A percentile compares a stretch with the other conserved stretches of the same genome.
Conservation (phyloP, 73 alveolate genomes). For the Paramecium caudatum region DNA sequence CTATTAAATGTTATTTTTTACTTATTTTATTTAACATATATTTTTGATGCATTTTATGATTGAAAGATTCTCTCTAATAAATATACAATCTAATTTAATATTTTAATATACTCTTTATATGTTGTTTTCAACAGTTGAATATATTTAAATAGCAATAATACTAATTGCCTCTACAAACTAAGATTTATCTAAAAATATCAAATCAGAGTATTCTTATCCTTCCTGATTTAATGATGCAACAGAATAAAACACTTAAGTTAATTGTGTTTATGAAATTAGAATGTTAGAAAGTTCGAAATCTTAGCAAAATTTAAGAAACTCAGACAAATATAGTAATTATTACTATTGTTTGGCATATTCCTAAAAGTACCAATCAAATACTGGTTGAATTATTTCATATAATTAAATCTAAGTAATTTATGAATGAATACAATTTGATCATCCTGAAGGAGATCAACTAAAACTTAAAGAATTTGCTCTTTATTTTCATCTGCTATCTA, state of each 20-base stretch:
- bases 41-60: conserved; percentile 45
- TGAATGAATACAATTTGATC: conserved; percentile 21
- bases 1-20: not conserved
- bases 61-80: conserved; percentile 21
- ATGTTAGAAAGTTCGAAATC: conserved; percentile 29
- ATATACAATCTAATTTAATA: conserved; percentile 45
- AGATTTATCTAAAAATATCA: conserved; percentile 36
- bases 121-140: not conserved
- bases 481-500: conserved; percentile 43
- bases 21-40: conserved; percentile 24
- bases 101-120: conserved; percentile 25
- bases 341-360: conserved; percentile 11
- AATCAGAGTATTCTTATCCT: not conserved
- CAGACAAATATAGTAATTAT: not conserved
- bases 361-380: conserved; percentile 24
- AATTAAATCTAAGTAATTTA: conserved; percentile 16
- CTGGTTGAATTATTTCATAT: conserved; percentile 26
- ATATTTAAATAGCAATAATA: conserved; percentile 24
- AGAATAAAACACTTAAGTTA: conserved; percentile 38
- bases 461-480: conserved; percentile 13
- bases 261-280: not conserved
- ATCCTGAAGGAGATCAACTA: conserved; percentile 53
- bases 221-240: conserved; percentile 45
- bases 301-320: conserved; percentile 18
- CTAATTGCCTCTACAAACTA: conserved; percentile 56